A percentile compares a stretch with the other conserved stretches of the same genome.
Evolutionary conservation across 371 early-diverging fungal genomes (phyloP).

Genomic region (Massospora cicadina): DNA sequence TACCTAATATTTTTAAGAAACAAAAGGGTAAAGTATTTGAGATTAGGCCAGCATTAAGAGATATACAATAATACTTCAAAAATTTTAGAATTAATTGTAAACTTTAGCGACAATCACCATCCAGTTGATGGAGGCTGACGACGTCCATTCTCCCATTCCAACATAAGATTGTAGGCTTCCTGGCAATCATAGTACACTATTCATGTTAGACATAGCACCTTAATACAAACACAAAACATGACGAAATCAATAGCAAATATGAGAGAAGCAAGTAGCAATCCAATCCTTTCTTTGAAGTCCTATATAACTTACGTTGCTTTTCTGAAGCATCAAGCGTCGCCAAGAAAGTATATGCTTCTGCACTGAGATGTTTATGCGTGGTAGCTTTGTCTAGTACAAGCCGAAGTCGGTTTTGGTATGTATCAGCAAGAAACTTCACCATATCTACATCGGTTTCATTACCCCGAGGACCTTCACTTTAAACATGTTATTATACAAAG

Average conservation of each 20-base stretch:
- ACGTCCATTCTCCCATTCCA: neutral
- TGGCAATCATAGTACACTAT: neutral
- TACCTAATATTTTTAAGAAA: too few species aligned
- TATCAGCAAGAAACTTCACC: neutral
- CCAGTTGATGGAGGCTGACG: neutral
- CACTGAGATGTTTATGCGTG: neutral
- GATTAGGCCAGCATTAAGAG: too few species aligned
- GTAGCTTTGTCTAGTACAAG: neutral
- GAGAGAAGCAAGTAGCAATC: neutral
- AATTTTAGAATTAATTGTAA: too few species aligned
- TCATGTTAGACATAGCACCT: too few species aligned
- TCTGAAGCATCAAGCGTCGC: neutral
- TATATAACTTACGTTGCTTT: neutral
- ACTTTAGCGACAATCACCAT: too few species aligned
- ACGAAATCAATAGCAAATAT: too few species aligned
- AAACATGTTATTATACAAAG: too few species aligned
- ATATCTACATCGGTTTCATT: neutral
- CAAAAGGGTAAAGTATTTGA: too few species aligned
- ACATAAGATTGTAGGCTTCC: neutral
- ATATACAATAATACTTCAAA: too few species aligned
- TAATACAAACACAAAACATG: too few species aligned
- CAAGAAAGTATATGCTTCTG: neutral
- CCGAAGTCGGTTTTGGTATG: neutral
- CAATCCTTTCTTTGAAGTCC: neutral
- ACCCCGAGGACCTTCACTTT: neutral